Conservation (phyloP, 2,329 filamentous ascomycete species). For the Berkeleyomyces rouxiae region DNA sequence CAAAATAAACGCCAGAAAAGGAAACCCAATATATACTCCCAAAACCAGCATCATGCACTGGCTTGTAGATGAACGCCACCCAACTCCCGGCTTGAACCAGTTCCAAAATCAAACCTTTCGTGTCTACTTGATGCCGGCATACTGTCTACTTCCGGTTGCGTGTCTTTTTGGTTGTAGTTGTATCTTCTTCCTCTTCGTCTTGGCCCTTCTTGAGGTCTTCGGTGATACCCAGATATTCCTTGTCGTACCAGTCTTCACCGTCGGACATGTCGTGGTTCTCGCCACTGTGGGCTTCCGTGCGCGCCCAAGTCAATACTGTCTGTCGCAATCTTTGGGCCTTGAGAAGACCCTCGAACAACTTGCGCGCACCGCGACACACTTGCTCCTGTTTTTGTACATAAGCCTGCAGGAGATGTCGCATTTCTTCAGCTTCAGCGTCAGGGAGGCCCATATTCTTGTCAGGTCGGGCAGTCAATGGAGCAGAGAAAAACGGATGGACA, state of each 20-base stretch:
- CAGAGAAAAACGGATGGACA: constrained; percentile 59
- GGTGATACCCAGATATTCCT: constrained; percentile 58
- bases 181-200: constrained; percentile 67
- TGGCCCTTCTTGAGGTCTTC: constrained; percentile 67
- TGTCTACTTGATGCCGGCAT: no score
- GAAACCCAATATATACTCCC: not conserved
- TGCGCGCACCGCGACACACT: constrained; percentile 52
- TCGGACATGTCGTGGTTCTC: constrained; percentile 61
- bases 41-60: not conserved
- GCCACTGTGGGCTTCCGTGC: constrained; percentile 58
- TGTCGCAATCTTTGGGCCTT: constrained; percentile 55
- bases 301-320: constrained; percentile 57
- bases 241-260: constrained; percentile 80
- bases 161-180: constrained; percentile 42
- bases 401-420: constrained; percentile 53
- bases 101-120: not conserved
- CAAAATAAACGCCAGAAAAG: not conserved
- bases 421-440: constrained; percentile 58
- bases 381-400: constrained; percentile 81
- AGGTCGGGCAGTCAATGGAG: constrained; percentile 42
- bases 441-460: constrained; percentile 60
- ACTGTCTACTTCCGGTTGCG: constrained; percentile 32
- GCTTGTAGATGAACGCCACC: not conserved
- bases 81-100: not conserved
- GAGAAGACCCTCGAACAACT: constrained; percentile 53